These are phyloP conservation scores for Candida awuae DNA, from an alignment of 805 yeast species.

Conservation along the genomic window DNA sequence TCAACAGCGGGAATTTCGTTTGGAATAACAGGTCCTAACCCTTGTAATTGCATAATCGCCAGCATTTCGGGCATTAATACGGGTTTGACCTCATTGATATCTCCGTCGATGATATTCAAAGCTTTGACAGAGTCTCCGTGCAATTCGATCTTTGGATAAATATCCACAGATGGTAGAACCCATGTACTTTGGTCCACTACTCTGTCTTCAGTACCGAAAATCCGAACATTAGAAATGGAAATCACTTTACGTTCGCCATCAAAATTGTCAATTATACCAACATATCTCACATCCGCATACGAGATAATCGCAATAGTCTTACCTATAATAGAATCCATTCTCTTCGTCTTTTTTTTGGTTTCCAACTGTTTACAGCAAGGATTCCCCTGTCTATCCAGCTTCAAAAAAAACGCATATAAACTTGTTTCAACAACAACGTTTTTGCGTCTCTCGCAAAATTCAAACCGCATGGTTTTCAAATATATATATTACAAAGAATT, in stretches of 20 bases:
- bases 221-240: constrained; percentile 67
- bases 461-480: too few species aligned
- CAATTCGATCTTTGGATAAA: constrained; percentile 72
- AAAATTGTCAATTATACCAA: constrained; percentile 79
- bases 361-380: background rate
- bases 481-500: too few species aligned
- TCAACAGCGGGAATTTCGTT: too few species aligned
- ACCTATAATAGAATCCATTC: constrained; percentile 92
- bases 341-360: background rate
- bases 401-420: too few species aligned
- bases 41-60: constrained; percentile 13
- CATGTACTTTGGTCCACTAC: constrained; percentile 60
- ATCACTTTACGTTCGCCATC: constrained; percentile 89
- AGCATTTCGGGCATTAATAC: constrained; percentile 31
- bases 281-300: constrained; percentile 75
- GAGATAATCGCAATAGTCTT: constrained; percentile 78
- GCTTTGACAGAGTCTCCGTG: constrained; percentile 91
- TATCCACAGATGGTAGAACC: constrained; percentile 58
- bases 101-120: constrained; percentile 70
- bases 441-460: too few species aligned
- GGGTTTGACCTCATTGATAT: constrained; percentile 56
- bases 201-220: constrained; percentile 91
- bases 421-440: too few species aligned
- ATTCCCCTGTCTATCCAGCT: too few species aligned
- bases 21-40: too few species aligned